These are phyloP conservation scores for Debaryomycetaceae sp. DNA, from an alignment of 1,139 yeast genomes.

Conservation along the genomic window DNA sequence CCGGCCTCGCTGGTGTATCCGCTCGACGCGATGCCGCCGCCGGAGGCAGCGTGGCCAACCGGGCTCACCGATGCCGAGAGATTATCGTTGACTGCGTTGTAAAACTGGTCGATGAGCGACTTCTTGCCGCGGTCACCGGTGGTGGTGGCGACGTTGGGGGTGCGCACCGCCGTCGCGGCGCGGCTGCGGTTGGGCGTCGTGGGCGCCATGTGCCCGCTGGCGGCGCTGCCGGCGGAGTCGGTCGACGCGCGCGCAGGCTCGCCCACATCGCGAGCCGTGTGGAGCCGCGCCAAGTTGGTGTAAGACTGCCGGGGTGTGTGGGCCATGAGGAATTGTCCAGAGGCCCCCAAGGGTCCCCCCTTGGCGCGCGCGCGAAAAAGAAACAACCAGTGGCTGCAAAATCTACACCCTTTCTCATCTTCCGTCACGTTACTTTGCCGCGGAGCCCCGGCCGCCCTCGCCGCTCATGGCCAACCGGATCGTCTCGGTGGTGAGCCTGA, in stretches of 20 bases:
- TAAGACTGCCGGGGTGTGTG: constrained; percentile 5
- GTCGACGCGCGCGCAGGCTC: too few species aligned
- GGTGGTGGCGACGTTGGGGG: constrained; percentile 2
- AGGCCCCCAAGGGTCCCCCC: too few species aligned
- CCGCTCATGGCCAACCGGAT: constrained; percentile 65
- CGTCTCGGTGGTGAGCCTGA: constrained; percentile 54
- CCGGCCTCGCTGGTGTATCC: constrained; percentile 2
- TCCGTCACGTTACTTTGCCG: constrained; percentile 29
- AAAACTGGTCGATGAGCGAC: constrained; percentile 8
- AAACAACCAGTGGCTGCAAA: not conserved
- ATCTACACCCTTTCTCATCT: not conserved
- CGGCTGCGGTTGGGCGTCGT: constrained; percentile 1
- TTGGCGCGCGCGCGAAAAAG: too few species aligned
- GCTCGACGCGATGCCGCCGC: not conserved
- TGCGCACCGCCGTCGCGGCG: constrained; percentile 1
- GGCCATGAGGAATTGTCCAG: too few species aligned
- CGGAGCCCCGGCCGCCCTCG: constrained; percentile 83
- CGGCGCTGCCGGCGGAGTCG: too few species aligned
- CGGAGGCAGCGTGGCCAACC: not conserved
- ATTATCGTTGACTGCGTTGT: constrained; percentile 6
- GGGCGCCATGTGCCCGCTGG: constrained; percentile 3
- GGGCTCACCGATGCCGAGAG: not conserved
- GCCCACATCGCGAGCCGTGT: too few species aligned
- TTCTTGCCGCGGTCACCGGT: constrained; percentile 7
- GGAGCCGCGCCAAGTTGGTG: constrained; percentile 5